Evolutionary conservation across 2,329 filamentous ascomycete genomes (phyloP), one percentile per base, ranked within the genome.

Genomic region (Arthrinium phaeospermum): DNA sequence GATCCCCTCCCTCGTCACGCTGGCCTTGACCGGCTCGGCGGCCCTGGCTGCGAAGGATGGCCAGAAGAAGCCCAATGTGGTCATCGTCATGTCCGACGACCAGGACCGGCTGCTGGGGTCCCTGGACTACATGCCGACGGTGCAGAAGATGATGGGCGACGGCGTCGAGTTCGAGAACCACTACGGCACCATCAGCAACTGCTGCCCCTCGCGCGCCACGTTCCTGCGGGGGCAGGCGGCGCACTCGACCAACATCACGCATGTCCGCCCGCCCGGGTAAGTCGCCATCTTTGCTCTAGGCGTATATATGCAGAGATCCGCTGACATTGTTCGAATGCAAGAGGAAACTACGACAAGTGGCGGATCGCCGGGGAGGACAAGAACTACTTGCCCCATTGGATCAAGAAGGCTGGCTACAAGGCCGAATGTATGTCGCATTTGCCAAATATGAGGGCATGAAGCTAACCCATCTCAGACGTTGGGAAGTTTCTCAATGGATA

Each of bases 51-150:
- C 12, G 4, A 8, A 19, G 5, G 24, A 24, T 51, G 37, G 51
- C 16, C 4, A 27, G 24, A 61, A 61, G 30, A 37, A 37, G 8
- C 53, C 30, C 16, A 61, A 61, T 37, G 76, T 79, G 24, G 61
- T 79, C 2, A 75, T 79, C 67, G 76, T 79, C 70, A 70, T 79
- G 22, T 76, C 76, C 0, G 78, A 80, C 74, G 78, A 80, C 46
- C 78, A 80, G 45, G 78, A 78, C 61, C 68, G 72, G 0, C 78
- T 74, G 6, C 72, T 74, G 19, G 73, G 71, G 14, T 73, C 72
- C 8, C 72, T 75, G 45, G 70, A 75, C 45, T 71, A 72, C 34
- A 68, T 72, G 71, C 46, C 67, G n/a, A 53, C 72, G 10, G 41
- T 79, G 10, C 67, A 80, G 69, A 61, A 71, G n/a, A 61, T 80